Percentiles rank a stretch among this genome's conserved stretches.
Conservation (phyloP, 1,139 yeast genomes). For the Pichia sp. region DNA sequence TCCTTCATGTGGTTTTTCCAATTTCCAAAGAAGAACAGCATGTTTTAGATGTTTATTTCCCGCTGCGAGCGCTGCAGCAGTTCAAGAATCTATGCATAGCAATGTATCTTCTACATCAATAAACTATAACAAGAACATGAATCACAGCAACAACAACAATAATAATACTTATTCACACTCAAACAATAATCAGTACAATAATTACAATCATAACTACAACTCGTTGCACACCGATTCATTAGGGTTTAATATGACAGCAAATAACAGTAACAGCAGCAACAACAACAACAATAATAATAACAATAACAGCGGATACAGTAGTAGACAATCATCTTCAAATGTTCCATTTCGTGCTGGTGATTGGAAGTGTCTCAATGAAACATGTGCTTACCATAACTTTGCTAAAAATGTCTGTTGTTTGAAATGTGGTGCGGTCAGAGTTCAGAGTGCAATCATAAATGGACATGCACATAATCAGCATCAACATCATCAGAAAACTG, state of each 20-base stretch:
- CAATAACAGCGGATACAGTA: slow-evolving; percentile 9
- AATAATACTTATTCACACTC: not conserved
- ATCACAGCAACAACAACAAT: slow-evolving; percentile 10
- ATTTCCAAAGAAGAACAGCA: slow-evolving; percentile 89
- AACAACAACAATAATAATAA: slow-evolving; percentile 9
- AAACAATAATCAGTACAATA: slow-evolving; percentile 3
- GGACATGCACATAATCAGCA: slow-evolving; percentile 22
- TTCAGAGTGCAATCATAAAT: slow-evolving; percentile 32
- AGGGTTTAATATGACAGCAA: not conserved
- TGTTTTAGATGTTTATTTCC: slow-evolving; percentile 93
- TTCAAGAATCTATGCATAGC: slow-evolving; percentile 43
- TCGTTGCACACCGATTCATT: no score
- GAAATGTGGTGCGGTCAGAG: slow-evolving; percentile 79
- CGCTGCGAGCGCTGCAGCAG: slow-evolving; percentile 60
- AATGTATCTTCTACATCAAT: slow-evolving; percentile 4
- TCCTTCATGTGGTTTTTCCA: slow-evolving; percentile 92
- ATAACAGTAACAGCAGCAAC: slow-evolving; percentile 1
- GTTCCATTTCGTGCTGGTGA: slow-evolving; percentile 97
- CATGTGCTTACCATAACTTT: slow-evolving; percentile 84
- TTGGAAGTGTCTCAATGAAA: slow-evolving; percentile 81
- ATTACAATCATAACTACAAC: slow-evolving; percentile 7
- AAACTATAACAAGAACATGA: slow-evolving; percentile 2
- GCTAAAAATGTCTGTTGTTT: slow-evolving; percentile 84
- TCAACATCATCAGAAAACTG: slow-evolving; percentile 14
- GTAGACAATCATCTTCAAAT: slow-evolving; percentile 24